Evolutionary conservation across 805 yeast genomes (phyloP), one percentile per base, ranked within the genome.

Genomic region (Grigorovia jiainica): DNA sequence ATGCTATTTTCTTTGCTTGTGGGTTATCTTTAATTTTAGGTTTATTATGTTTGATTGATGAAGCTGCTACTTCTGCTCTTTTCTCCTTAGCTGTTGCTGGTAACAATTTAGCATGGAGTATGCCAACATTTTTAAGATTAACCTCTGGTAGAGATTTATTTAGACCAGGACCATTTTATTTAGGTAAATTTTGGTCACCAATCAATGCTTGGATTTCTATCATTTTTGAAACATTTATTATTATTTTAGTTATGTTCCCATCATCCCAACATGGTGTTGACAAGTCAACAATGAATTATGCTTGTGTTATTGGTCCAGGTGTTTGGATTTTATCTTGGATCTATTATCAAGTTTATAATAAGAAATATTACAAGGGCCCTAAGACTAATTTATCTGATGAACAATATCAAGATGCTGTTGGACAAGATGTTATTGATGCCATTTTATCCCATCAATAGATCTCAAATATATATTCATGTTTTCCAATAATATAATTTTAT

Each of bases 201-300:
- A 50, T 64, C 4, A 57, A 77, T 31, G 73, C 74, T 33, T 57
- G 72, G 60, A 56, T 67, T 24, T 67, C 83, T 1, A 67, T 67
- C 10, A 39, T 61, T 5, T 82, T 78, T 70, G 70, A 75, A 39
- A 46, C 53, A 0, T 81, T 71, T 50, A 71, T 73, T 44, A 74
- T 80, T 30, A 61, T 76, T 19, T 59, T 81, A 60, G 66, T 72
- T 31, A 75, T 76, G 79, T 74, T 81, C 65, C 90, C 92, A 23
- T 41, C 53, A 27, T 63, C 70, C 18, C 60, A 58, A 38, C 47
- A 50, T 27, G 46, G 45, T n/a, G 51, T 59, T 4, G 44, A 50
- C 8, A 66, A 65, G 43, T 59, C 61, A 0, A 61, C 73, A 6
- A 82, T 82, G 92, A 82, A 82, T 61, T 82, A n/a, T n/a, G n/a